Conservation (phyloP, 1,284 basidiomycete genomes). For the Cutaneotrichosporon arboriforme region DNA sequence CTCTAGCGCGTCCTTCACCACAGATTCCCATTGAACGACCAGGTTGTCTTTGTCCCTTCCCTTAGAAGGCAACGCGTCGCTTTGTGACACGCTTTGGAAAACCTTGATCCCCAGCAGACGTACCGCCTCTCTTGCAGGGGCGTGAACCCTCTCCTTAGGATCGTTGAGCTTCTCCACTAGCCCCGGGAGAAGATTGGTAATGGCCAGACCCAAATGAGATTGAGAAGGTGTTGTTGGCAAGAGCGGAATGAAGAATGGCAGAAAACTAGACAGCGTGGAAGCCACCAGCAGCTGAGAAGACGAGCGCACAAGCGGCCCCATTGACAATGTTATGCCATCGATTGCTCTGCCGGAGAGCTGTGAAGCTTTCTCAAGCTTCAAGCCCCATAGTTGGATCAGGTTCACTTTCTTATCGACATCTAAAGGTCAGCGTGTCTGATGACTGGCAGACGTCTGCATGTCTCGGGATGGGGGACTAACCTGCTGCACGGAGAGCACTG, state of each 20-base stretch:
- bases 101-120: constrained; percentile 27
- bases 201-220: constrained; percentile 25
- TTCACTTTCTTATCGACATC: constrained; percentile 45
- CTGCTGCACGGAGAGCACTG: constrained; percentile 30
- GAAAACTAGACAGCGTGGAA: constrained; percentile 34
- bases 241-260: constrained; percentile 40
- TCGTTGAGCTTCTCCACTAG: constrained; percentile 44
- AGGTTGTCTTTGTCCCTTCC: constrained; percentile 71
- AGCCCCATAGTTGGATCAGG: constrained; percentile 40
- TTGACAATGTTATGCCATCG: constrained; percentile 36
- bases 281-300: constrained; percentile 35
- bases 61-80: constrained; percentile 36
- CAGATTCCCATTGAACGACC: constrained; percentile 67
- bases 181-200: constrained; percentile 31
- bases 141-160: constrained; percentile 39
- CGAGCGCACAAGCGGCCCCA: constrained; percentile 34
- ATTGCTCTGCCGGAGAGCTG: constrained; percentile 33
- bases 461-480: constrained; percentile 15
- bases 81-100: constrained; percentile 12
- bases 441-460: too few relatives aligned
- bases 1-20: constrained; percentile 62
- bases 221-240: constrained; percentile 19
- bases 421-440: constrained; percentile 10
- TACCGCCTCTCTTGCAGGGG: constrained; percentile 29
- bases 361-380: constrained; percentile 34